Conservation (phyloP, 2,329 filamentous ascomycete genomes). For the Ophiostoma himal-ulmi region DNA sequence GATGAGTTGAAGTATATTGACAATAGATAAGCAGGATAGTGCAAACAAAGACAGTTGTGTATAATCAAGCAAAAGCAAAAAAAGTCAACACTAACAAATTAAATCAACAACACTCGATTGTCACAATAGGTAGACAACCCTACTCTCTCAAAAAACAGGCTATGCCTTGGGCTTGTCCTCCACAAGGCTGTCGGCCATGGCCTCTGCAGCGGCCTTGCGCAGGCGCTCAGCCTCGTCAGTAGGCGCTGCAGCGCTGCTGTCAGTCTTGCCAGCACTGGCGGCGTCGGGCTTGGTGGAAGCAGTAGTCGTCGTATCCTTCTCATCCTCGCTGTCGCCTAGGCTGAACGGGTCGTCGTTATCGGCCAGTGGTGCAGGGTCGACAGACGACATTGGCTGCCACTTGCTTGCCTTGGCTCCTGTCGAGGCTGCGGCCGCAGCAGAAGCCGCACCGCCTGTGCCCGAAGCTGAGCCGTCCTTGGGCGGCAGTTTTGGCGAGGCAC, state of each 20-base stretch:
- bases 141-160: not conserved
- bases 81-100: not conserved
- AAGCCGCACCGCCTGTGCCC: constrained; percentile 28
- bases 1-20: not conserved
- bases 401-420: constrained; percentile 69
- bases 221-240: constrained; percentile 28
- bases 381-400: constrained; percentile 87
- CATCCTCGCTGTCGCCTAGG: constrained; percentile 90
- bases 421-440: not conserved
- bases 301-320: constrained; percentile 54
- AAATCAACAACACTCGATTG: not conserved
- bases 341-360: constrained; percentile 97
- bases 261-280: constrained; percentile 8
- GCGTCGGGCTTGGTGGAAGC: constrained; percentile 29
- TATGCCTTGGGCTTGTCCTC: constrained; percentile 27
- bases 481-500: constrained; percentile 52
- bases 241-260: constrained; percentile 4
- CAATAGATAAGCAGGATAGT: not conserved
- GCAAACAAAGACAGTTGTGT: not conserved
- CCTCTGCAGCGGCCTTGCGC: constrained; percentile 29
- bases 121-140: not conserved
- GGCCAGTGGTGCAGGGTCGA: constrained; percentile 76
- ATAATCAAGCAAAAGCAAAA: not conserved
- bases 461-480: constrained; percentile 45
- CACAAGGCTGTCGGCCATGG: constrained; percentile 30